Conservation (phyloP, 1,284 basidiomycete genomes). For the Apiotrichum akiyoshidainum region DNA sequence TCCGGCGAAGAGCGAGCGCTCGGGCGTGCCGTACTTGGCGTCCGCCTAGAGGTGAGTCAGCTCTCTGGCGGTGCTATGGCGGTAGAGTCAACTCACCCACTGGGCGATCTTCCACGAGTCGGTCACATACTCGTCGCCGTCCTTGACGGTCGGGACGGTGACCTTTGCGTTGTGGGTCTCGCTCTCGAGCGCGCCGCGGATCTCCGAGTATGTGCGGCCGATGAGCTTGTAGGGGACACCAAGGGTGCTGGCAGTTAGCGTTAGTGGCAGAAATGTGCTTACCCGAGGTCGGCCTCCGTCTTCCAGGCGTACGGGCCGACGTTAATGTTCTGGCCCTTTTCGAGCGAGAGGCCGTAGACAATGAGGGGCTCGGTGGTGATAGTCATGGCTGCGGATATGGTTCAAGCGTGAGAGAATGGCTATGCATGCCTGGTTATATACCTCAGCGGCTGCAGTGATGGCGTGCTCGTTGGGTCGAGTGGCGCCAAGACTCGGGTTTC, state of each 20-base stretch:
- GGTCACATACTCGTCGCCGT: conserved; percentile 26
- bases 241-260: conserved; percentile 22
- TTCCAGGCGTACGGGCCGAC: conserved; percentile 19
- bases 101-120: conserved; percentile 38
- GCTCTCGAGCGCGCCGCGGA: conserved; percentile 28
- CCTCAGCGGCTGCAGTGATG: too few relatives aligned
- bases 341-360: conserved; percentile 15
- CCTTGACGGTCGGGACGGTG: conserved; percentile 35
- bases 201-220: conserved; percentile 26
- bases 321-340: conserved; percentile 16
- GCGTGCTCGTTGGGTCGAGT: too few relatives aligned
- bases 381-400: conserved; percentile 3
- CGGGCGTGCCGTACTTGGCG: conserved; percentile 21
- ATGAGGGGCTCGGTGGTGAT: not conserved
- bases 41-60: conserved; percentile 27
- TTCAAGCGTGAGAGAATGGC: not conserved
- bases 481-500: too few relatives aligned
- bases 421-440: too few relatives aligned
- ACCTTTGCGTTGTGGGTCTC: conserved; percentile 33
- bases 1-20: conserved; percentile 30
- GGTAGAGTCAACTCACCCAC: conserved; percentile 23
- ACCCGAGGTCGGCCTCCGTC: conserved; percentile 16
- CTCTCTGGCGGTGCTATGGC: not conserved
- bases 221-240: conserved; percentile 19
- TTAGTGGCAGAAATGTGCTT: not conserved